Evolutionary conservation across 441 rosid genomes (phyloP), one percentile per base, ranked within the genome.

Genomic region (Daphne laureola): DNA sequence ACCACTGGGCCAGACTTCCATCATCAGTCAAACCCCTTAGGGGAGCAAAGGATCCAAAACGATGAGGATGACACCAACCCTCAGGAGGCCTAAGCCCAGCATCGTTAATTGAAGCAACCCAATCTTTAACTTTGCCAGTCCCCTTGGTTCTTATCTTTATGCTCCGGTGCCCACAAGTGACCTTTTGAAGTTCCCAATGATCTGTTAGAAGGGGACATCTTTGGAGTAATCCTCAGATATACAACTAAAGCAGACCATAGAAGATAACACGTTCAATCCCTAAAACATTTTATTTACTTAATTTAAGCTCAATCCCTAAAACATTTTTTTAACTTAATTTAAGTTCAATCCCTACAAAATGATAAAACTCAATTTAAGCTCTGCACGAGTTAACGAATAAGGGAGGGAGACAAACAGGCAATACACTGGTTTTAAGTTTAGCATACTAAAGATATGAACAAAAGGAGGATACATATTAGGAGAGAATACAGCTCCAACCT

Each of bases 61-160:
- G 95, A 81, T 94, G 99, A 64, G 98, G 97, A 68, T 94, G 93
- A 61, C 99, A 94, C 99, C 99, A 94, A 51, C 99, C 99, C 81
- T 94, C 99, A 36, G 94, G 96, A 59, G 98, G 98, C 73, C 87
- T 73, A 59, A 90, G 96, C 49, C 94, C 98, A 64, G 96, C 98
- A 78, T 94, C 99, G 68, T 94, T 94, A 42, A 94, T 78, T 62
- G 84, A 86, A 67, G 85, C 85, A 73, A 90, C 98, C 98, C 99
- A 94, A 65, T 90, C 98, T 79, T 78, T 94, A 64, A 80, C 92
- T 76, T 86, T 94, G 53, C 78, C 80, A 85, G 80, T 65, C 72
- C 67, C 78, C 68, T 78, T 87, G 47, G 79, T 73, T 73, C 99
- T 80, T 73, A 94, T 62, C 62, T 80, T 83, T 74, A 94, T 81